Percentiles rank a stretch among this genome's conserved stretches.
These are phyloP conservation scores for Gracilaria caudata DNA, from an alignment of 23 red algal genomes.

Conservation along the genomic window DNA sequence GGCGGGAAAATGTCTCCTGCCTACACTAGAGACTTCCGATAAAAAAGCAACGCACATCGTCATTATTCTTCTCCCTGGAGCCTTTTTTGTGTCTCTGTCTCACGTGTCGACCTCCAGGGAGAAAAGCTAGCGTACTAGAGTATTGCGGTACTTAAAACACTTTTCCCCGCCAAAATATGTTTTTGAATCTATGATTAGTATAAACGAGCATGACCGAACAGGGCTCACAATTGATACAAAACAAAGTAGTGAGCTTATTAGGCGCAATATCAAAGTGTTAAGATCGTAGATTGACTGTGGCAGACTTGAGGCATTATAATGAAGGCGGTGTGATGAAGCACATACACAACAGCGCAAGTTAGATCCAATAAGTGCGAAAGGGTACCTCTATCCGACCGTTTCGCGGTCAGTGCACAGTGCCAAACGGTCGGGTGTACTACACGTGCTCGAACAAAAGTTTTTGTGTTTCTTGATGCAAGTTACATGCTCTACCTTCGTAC, in stretches of 20 bases:
- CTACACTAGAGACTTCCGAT: not conserved
- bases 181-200: not conserved
- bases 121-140: too few relatives aligned
- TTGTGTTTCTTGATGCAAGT: conserved; percentile 9
- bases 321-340: too few relatives aligned
- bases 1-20: not conserved
- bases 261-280: not conserved
- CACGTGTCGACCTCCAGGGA: too few relatives aligned
- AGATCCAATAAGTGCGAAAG: not conserved
- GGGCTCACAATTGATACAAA: not conserved
- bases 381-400: not conserved
- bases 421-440: too few relatives aligned
- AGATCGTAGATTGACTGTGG: not conserved
- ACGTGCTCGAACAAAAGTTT: not conserved
- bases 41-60: not conserved
- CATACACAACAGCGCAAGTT: too few relatives aligned
- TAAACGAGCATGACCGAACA: not conserved
- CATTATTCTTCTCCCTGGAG: not conserved
- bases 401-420: not conserved
- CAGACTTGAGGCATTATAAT: too few relatives aligned
- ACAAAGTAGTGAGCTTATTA: not conserved
- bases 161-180: not conserved
- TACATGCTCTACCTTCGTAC: not conserved
- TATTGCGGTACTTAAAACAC: not conserved
- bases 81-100: too few relatives aligned